Evolutionary conservation across 352 stramenopile species (phyloP).

Genomic region (Halophytophthora polymorphica): DNA sequence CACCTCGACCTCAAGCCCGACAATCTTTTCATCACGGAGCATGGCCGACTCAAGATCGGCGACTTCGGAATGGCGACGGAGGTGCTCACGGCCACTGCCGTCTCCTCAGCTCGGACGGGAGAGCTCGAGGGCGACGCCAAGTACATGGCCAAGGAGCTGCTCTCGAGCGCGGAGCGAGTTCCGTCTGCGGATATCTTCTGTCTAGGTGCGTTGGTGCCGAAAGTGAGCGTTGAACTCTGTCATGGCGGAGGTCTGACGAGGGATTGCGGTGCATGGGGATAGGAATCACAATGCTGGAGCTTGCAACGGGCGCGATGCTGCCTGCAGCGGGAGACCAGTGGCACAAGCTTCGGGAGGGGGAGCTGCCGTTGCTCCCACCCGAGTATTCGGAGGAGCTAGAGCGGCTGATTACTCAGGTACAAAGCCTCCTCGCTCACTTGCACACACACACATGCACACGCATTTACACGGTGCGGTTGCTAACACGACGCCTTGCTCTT

Average conservation of each 20-base stretch:
- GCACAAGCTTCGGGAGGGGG: constrained; percentile 59
- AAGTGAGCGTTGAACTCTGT: background rate
- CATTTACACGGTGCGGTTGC: too few species aligned
- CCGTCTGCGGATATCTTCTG: constrained; percentile 95
- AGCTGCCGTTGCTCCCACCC: constrained; percentile 36
- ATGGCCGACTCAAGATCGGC: constrained; percentile 76
- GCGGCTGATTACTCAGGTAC: constrained; percentile 43
- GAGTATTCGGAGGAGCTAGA: constrained; percentile 48
- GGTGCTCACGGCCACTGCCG: constrained; percentile 19
- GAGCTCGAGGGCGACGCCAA: constrained; percentile 93
- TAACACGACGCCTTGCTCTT: background rate
- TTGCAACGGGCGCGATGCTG: constrained; percentile 36
- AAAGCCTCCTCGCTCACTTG: background rate
- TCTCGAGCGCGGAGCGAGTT: constrained; percentile 56
- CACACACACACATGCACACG: too few species aligned
- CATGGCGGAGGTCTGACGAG: background rate
- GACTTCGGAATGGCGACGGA: constrained; percentile 93
- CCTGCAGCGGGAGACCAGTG: constrained; percentile 56
- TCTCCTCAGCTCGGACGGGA: constrained; percentile 21
- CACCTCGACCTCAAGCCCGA: constrained; percentile 97
- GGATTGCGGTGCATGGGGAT: background rate
- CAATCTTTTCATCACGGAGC: constrained; percentile 91
- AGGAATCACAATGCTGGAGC: constrained; percentile 72
- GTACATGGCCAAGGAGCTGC: constrained; percentile 92
- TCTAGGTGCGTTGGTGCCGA: constrained; percentile 66